These are phyloP conservation scores for Mortierella antarctica DNA, from an alignment of 192 early-diverging fungal species.

Conservation along the genomic window DNA sequence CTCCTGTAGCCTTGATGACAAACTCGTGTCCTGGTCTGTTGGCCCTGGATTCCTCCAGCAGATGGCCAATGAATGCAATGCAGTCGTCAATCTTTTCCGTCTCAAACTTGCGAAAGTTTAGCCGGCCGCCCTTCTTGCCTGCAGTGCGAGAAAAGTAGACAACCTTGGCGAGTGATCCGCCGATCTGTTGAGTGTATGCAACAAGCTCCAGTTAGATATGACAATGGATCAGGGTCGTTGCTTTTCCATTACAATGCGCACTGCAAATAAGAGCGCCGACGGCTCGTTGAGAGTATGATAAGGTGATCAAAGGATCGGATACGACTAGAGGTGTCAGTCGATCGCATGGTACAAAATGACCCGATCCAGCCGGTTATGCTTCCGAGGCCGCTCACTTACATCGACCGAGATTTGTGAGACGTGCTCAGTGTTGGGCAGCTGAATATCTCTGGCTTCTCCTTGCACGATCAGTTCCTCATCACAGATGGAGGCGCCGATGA, in stretches of 20 bases:
- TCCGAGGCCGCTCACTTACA: conserved; percentile 57
- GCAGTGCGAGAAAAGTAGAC: conserved; percentile 71
- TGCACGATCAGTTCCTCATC: conserved; percentile 58
- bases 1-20: conserved; percentile 88
- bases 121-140: conserved; percentile 79
- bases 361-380: conserved; percentile 59
- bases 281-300: not conserved
- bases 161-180: conserved; percentile 80
- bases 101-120: conserved; percentile 95
- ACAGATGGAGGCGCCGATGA: conserved; percentile 63
- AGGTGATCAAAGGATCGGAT: not conserved
- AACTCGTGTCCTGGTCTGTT: conserved; percentile 50
- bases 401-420: conserved; percentile 93
- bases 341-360: conserved; percentile 1
- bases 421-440: conserved; percentile 85
- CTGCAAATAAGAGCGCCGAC: too few species aligned
- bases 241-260: too few species aligned
- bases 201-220: conserved; percentile 5
- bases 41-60: conserved; percentile 62
- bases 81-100: conserved; percentile 92
- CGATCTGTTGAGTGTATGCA: conserved; percentile 60
- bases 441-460: conserved; percentile 80
- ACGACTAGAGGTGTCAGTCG: conserved; percentile 80
- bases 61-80: conserved; percentile 80
- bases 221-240: conserved; percentile 28